A percentile compares a stretch with the other conserved stretches of the same genome.
These are phyloP conservation scores for Yarrowia sp. DNA, from an alignment of 805 yeast species.

Conservation along the genomic window DNA sequence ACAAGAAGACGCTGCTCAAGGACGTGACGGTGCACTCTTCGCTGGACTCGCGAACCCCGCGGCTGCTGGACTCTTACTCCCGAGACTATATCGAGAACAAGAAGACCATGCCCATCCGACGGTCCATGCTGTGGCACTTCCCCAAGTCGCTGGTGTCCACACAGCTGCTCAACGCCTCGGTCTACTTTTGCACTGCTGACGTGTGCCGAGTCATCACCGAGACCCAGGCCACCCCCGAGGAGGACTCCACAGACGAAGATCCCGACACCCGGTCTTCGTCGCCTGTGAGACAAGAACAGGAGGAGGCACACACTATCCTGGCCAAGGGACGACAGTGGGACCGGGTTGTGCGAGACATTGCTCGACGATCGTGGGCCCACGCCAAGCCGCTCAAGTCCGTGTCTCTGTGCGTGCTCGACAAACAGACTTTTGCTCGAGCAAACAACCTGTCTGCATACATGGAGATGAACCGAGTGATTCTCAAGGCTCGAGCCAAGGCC, in stretches of 20 bases:
- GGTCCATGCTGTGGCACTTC: constrained; percentile 88
- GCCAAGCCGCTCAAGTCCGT: constrained; percentile 63
- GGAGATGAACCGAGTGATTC: constrained; percentile 84
- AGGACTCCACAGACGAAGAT: constrained; percentile 40
- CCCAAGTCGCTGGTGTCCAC: constrained; percentile 82
- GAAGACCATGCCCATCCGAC: constrained; percentile 76
- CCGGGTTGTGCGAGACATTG: constrained; percentile 76
- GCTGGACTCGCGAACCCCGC: constrained; percentile 49
- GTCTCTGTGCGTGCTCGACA: constrained; percentile 74
- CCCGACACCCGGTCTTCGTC: constrained; percentile 43
- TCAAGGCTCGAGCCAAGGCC: constrained; percentile 64
- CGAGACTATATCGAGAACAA: constrained; percentile 71
- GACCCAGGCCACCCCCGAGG: constrained; percentile 45
- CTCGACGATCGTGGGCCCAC: constrained; percentile 92
- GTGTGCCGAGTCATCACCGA: constrained; percentile 60
- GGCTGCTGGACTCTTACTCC: constrained; percentile 74
- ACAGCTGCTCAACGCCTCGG: constrained; percentile 73
- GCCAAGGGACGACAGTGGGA: constrained; percentile 42
- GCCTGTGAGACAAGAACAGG: constrained; percentile 37
- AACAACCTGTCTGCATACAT: constrained; percentile 81
- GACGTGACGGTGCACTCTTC: constrained; percentile 61
- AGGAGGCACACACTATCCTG: constrained; percentile 39
- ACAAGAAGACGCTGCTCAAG: constrained; percentile 72
- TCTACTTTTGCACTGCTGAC: constrained; percentile 66
- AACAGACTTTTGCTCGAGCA: constrained; percentile 70